Base-by-base conservation (phyloP, 371 early-diverging fungal species). In the Mucor lusitanicus region DNA sequence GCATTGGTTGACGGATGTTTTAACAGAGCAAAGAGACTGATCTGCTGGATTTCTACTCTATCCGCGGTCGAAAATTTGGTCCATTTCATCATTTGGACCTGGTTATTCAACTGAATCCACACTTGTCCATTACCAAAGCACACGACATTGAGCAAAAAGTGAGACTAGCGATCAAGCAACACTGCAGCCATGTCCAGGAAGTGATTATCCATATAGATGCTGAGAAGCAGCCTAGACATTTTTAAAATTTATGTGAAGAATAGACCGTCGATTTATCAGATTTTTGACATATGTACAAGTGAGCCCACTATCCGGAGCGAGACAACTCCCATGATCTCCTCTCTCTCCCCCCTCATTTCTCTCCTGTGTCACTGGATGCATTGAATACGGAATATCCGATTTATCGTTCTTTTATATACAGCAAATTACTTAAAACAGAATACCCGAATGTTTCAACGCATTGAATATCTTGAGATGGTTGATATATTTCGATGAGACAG, bases 61-160 rank as follows among this genome's bases (percentile, higher is more conserved):
- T 81, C 15, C 73, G 82, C 44, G 82, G 82, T 17, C 71, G 82
- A 28, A 81, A 79, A 55, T 68, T 74, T 40, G 82, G 82, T 6
- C 77, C 82, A 2, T 81, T 79, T 35, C 69, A 78, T n/a, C 82
- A 79, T 46, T 46, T 81, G 12, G 82, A 81, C 58, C 50, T 81
- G 17, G 67, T 73, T 17, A 33, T 81, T 13, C 79, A 73, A 53
- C 60, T 81, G 6, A 68, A 75, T 63, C 74, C 74, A 17, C 39
- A 65, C 3, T 44, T 81, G 50, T 63, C 77, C 1, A 70, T 77
- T 27, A 59, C 40, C 11, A 57, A 71, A 65, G 82, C 73, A 1
- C 69, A 71, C 53, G 61, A 57, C 0, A 50, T 81, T 28, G 79
- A 81, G 55, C 69, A 77, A 35, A 44, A 32, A n/a, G 74, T 81